Evolutionary conservation across 176 grass and related monocot species (phyloP), one percentile per base, ranked within the genome.

Genomic region (Oryza meridionalis): DNA sequence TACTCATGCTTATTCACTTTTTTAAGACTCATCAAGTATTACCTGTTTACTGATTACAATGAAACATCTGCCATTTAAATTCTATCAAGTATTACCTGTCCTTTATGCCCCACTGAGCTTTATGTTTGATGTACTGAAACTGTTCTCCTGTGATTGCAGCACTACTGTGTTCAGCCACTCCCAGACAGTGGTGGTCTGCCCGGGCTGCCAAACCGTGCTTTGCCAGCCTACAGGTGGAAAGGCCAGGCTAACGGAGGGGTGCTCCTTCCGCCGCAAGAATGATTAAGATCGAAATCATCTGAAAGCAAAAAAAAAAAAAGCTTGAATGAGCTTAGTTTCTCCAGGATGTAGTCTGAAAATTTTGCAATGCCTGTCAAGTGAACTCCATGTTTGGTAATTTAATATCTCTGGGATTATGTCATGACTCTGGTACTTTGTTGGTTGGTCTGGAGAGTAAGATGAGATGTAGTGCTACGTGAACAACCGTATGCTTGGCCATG

Each of bases 101-200:
- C 9, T 70, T 26, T 27, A 14, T 73, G 19, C 37, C 10, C 5
- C 8, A 9, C 37, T 37, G 8, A 42, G 13, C 45, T 27, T 15
- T 19, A 59, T 63, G 26, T 0, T 46, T 7, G 5, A 29, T 21
- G 19, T 43, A 64, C n/a, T 53, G 29, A 64, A 64, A 26, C 21
- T 21, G 4, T 17, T 8, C 35, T 7, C 47, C 1, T 22, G 2
- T 59, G 17, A 33, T 85, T 90, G 72, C 87, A 92, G 92, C 70
- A 94, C 90, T 17, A 94, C 92, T 17, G 87, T 94, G 40, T 94
- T 94, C 87, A 94, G 92, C 87, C 92, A 94, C 90, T 94, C 92
- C 32, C 92, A 94, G 72, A 90, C 90, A 0, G 92, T 94, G 0
- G 92, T 94, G 42, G 89, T 94, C 14, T 94, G 92, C 61, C 67